Base-by-base conservation (phyloP, 2,329 filamentous ascomycete genomes). In the Colletotrichum tanaceti region DNA sequence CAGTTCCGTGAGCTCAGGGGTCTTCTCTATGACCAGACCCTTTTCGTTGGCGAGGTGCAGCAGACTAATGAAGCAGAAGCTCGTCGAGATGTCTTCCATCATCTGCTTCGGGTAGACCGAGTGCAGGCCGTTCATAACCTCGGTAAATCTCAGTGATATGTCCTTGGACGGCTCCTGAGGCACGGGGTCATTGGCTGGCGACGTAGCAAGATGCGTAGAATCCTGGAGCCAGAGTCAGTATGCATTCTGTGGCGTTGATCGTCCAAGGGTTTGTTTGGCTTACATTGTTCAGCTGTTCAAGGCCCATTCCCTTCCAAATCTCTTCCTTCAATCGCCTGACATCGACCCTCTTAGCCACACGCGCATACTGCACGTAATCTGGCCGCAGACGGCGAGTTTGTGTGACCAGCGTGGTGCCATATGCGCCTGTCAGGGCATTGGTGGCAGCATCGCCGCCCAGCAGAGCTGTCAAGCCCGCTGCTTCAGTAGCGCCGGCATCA, bases 31-130 rank as follows among this genome's bases (percentile, higher is more conserved):
- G 28, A 91, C 85, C 46, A 98, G 83, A 0, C 94, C 94, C 82
- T 97, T 95, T 77, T 98, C 94, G 80, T 98, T 98, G 68, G 94
- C 94, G 74, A 98, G 78, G 80, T 98, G 94, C 72, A 98, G 82
- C 66, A 97, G 81, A 74, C 93, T 97, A 75, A 99, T 99, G 81
- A 98, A 99, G 78, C 96, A 97, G 80, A 83, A 91, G 71, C 88
- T 97, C 0, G 96, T 99, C 43, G 94, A 97, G 75, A 99, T 98
- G 79, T 99, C 96, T 70, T 91, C 90, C 89, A 99, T 93, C 69
- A 90, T 89, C 73, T 92, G 86, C 78, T 93, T 92, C 13, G 94
- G 91, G 76, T 99, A 99, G 9, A 97, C 93, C 5, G 85, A 81
- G 77, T 97, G 92, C 54, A 99, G 83, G 70, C 90, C 90, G 77